These are phyloP conservation scores for Brassica incana DNA, from an alignment of 345 rosid genomes.

Conservation along the genomic window DNA sequence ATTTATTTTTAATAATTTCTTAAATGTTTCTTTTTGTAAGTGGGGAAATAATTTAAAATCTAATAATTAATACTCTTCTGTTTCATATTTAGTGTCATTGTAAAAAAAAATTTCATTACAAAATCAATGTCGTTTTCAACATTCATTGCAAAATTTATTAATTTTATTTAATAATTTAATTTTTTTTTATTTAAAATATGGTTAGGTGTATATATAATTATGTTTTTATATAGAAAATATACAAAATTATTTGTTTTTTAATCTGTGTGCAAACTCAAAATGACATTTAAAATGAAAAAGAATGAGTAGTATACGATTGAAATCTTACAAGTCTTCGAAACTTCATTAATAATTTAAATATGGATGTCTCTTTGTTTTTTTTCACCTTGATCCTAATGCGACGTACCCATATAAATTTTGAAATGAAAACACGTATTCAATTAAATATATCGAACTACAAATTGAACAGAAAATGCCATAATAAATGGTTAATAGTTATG, in stretches of 20 bases:
- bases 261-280: no score
- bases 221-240: no score
- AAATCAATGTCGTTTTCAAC: no score
- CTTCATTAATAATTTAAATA: neutral
- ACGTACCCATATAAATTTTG: slow-evolving; percentile 24
- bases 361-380: slow-evolving; percentile 1
- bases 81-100: no score
- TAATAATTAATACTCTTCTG: no score
- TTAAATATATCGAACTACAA: neutral
- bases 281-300: no score
- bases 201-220: no score
- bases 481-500: slow-evolving; percentile 29
- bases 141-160: no score
- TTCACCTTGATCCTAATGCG: slow-evolving; percentile 20
- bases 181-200: no score
- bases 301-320: neutral
- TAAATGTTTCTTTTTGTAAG: neutral
- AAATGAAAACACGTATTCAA: neutral
- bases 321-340: neutral
- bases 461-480: neutral
- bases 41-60: neutral
- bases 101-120: no score
- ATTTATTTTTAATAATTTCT: neutral
- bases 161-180: no score
- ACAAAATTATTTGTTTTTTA: no score